These are phyloP conservation scores for Thelephora ganbajun DNA, from an alignment of 768 basidiomycete genomes.

Conservation along the genomic window DNA sequence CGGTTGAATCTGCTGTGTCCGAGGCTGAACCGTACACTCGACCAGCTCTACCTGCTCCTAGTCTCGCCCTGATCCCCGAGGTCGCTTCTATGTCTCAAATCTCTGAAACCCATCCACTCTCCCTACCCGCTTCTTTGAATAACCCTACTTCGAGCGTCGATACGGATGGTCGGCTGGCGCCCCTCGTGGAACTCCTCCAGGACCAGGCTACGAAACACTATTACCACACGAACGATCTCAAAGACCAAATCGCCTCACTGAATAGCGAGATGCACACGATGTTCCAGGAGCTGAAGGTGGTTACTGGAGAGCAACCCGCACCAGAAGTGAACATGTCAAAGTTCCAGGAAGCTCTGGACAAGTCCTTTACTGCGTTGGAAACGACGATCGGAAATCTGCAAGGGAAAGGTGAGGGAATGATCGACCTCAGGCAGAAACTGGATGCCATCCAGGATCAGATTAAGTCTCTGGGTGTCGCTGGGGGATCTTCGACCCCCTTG, in stretches of 20 bases:
- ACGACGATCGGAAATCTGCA: not conserved
- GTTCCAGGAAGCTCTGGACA: slow-evolving; percentile 1
- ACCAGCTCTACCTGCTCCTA: not conserved
- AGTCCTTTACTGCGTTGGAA: not conserved
- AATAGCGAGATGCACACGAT: slow-evolving; percentile 17
- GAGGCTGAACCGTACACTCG: not conserved
- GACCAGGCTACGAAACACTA: slow-evolving; percentile 22
- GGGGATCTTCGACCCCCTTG: not conserved
- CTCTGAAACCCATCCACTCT: not conserved
- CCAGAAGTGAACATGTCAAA: slow-evolving; percentile 3
- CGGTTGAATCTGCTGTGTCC: not conserved
- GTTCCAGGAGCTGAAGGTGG: slow-evolving; percentile 16
- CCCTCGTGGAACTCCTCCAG: slow-evolving; percentile 20
- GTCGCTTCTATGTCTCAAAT: not conserved
- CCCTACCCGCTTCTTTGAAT: not conserved
- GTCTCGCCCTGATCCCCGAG: not conserved
- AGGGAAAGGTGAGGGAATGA: not conserved
- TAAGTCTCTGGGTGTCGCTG: slow-evolving; percentile 6
- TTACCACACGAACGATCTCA: slow-evolving; percentile 20
- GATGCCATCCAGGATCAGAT: slow-evolving; percentile 6
- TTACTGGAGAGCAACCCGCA: slow-evolving; percentile 13
- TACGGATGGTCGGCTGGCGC: slow-evolving; percentile 11
- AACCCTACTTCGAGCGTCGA: slow-evolving; percentile 1
- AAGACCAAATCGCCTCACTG: slow-evolving; percentile 19
- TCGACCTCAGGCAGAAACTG: slow-evolving; percentile 4